phyloP scores from a whole-genome alignment of 164 flowering plant species.

The Cinnamomum micranthum region DNA sequence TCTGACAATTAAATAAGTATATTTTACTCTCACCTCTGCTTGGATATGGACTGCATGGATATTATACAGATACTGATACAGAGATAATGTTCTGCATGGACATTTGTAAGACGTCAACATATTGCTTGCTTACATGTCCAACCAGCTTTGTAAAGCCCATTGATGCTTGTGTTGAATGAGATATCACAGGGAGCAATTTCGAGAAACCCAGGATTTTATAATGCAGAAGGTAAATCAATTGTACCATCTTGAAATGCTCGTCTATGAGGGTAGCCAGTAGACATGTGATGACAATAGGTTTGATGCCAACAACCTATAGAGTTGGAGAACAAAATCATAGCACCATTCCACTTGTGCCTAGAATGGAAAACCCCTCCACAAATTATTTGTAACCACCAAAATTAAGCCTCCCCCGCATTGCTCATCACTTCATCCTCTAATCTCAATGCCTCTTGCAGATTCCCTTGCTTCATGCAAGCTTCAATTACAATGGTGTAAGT shows the following conservation, averaged over 20 bases:
- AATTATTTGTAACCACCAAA: slow-evolving; percentile 54
- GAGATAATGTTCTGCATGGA: no score
- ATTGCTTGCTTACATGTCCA: slow-evolving; percentile 40
- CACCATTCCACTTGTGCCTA: slow-evolving; percentile 36
- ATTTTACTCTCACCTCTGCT: no score
- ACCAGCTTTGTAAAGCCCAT: slow-evolving; percentile 63
- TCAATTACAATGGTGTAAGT: slow-evolving; percentile 42
- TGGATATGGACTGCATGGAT: no score
- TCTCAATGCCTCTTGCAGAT: slow-evolving; percentile 51
- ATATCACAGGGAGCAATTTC: slow-evolving; percentile 42
- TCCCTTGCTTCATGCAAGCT: slow-evolving; percentile 58
- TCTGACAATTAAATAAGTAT: no score
- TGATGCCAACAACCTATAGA: slow-evolving; percentile 47
- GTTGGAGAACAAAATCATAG: slow-evolving; percentile 45
- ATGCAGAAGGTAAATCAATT: slow-evolving; percentile 32
- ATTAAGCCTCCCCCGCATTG: slow-evolving; percentile 48
- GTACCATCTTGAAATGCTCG: slow-evolving; percentile 58
- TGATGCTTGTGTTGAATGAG: slow-evolving; percentile 49
- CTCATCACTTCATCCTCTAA: slow-evolving; percentile 46
- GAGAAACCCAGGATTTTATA: slow-evolving; percentile 46
- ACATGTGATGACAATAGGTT: slow-evolving; percentile 54
- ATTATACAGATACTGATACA: no score
- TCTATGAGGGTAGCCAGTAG: slow-evolving; percentile 37
- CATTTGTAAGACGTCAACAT: slow-evolving; percentile 18
- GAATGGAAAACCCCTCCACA: slow-evolving; percentile 60